Evolutionary conservation across 129 eudicot genomes (phyloP), one percentile per base, ranked within the genome.

Genomic region (Calendula officinalis): DNA sequence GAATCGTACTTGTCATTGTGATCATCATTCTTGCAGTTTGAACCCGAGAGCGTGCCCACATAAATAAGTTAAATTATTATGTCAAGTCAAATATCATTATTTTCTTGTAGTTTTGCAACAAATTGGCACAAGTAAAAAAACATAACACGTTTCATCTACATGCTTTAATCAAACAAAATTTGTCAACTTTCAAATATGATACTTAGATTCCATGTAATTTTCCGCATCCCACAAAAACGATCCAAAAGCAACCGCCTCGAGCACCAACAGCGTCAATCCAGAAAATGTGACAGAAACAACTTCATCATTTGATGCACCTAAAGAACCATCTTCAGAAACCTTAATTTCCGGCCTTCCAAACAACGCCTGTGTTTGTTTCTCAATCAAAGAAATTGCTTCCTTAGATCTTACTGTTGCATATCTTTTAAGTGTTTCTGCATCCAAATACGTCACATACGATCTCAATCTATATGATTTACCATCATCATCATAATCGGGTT

Each of bases 381-480:
- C 94, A 11, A 94, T 89, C 77, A 94, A 78, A 39, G 97, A 85
- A 4, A 88, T 70, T 44, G 97, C 88, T 86, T 89, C 99, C 62
- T 78, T 80, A 0, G 99, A 94, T 69, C 99, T 82, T 63, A 94
- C 74, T 62, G 90, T 83, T 39, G 95, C 97, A 6, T 94, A 94
- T 66, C 86, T 67, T 68, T 94, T 92, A 70, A 88, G 92, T 8
- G 99, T 94, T 22, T 88, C 99, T 0, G 87, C 88, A 67, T 94
- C 97, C 79, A 94, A 82, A 71, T 86, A 80, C 97, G 74, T 89
- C 47, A 86, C 99, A 39, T 94, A 94, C 3, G 97, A 88, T 82
- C 87, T 83, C 67, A 94, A 68, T 48, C 80, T 78, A 40, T 81
- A 70, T 30, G 87, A 63, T 46, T 86, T 82, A n/a, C 69, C 85